A percentile compares a stretch with the other conserved stretches of the same genome.
Evolutionary conservation across 2,329 filamentous ascomycete genomes (phyloP).

Genomic region (Ascocoryne sarcoides): DNA sequence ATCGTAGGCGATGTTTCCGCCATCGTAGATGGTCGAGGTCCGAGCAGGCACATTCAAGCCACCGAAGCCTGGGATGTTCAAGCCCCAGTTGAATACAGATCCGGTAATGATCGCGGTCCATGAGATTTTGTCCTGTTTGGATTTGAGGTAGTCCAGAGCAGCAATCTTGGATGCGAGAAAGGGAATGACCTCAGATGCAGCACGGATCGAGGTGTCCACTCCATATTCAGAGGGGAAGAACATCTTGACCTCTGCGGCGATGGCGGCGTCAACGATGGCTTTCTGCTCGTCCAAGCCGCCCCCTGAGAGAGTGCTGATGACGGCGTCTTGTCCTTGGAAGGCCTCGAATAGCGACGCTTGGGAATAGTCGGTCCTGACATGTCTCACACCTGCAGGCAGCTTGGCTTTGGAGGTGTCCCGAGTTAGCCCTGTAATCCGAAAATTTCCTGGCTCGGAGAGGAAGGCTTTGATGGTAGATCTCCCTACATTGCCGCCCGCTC

Average conservation of each 20-base stretch:
- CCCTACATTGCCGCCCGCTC: neutral
- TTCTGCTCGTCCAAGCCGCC: constrained; percentile 36
- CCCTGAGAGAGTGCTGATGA: constrained; percentile 41
- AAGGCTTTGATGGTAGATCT: neutral
- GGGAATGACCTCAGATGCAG: neutral
- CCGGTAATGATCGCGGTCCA: constrained; percentile 31
- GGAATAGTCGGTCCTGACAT: constrained; percentile 8
- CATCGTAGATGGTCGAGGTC: constrained; percentile 34
- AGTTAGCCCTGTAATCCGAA: neutral
- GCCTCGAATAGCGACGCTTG: constrained; percentile 21
- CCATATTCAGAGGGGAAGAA: constrained; percentile 50
- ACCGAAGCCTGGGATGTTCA: constrained; percentile 36
- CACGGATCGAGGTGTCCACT: constrained; percentile 2
- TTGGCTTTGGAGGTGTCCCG: neutral
- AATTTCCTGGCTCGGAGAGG: neutral
- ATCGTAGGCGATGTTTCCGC: constrained; percentile 23
- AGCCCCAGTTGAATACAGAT: neutral
- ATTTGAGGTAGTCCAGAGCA: constrained; percentile 25
- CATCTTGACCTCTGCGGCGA: constrained; percentile 45
- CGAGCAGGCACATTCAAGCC: constrained; percentile 41
- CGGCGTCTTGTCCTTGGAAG: constrained; percentile 46
- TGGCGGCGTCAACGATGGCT: constrained; percentile 44
- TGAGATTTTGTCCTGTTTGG: constrained; percentile 24
- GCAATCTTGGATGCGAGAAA: neutral
- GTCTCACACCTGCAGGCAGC: neutral